Evolutionary conservation across 176 grass and related monocot species (phyloP).

Genomic region (Aegilops sharonensis): DNA sequence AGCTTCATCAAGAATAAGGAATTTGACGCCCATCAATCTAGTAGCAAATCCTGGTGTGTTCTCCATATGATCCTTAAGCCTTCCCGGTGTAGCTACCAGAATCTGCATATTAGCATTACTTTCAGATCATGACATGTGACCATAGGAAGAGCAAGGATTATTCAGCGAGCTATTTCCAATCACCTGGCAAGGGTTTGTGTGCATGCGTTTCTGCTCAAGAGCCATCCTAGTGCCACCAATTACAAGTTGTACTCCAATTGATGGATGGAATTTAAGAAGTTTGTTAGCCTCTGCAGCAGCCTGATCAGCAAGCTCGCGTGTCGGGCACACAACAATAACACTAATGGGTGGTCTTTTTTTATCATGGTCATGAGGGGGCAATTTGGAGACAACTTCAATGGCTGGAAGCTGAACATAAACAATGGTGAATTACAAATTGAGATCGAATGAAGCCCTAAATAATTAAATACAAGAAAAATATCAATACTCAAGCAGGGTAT

Average conservation of each 20-base stretch:
- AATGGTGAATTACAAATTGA: constrained; percentile 6
- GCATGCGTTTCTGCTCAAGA: constrained; percentile 89
- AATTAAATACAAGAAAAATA: neutral
- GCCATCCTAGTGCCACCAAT: constrained; percentile 89
- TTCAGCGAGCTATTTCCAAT: constrained; percentile 29
- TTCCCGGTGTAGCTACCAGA: constrained; percentile 88
- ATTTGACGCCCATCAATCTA: constrained; percentile 80
- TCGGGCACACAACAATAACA: constrained; percentile 85
- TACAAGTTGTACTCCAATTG: constrained; percentile 87
- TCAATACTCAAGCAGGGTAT: constrained; percentile 25
- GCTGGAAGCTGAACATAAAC: constrained; percentile 73
- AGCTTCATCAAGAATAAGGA: constrained; percentile 96
- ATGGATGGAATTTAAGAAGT: constrained; percentile 85
- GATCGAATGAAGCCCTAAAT: neutral
- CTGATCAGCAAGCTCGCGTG: constrained; percentile 92
- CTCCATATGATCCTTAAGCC: constrained; percentile 94
- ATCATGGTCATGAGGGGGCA: constrained; percentile 59
- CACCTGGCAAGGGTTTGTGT: constrained; percentile 90
- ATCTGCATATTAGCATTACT: constrained; percentile 50
- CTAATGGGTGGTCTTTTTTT: constrained; percentile 74
- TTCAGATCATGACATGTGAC: constrained; percentile 20
- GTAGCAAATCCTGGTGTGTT: constrained; percentile 93
- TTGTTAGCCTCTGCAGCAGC: constrained; percentile 78
- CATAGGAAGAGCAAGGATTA: neutral
- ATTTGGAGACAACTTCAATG: constrained; percentile 66